Conservation (phyloP, 352 stramenopile genomes). For the Pythium guiyangense region DNA sequence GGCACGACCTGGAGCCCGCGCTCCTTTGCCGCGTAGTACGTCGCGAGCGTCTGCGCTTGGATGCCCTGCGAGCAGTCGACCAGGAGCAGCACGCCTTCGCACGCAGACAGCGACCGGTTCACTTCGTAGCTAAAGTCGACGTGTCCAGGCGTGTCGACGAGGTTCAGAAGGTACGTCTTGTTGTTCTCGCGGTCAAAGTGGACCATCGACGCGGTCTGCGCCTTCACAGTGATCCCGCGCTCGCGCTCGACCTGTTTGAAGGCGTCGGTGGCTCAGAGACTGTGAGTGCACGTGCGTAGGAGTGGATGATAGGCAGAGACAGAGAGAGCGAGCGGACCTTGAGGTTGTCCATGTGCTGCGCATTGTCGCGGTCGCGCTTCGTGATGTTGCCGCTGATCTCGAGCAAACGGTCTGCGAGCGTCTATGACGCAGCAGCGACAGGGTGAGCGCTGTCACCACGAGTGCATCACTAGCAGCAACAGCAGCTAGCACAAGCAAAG, state of each 20-base stretch:
- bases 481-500: neutral
- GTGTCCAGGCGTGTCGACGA: constrained; percentile 97
- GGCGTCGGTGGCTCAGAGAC: neutral
- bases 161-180: constrained; percentile 93
- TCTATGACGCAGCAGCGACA: constrained; percentile 26
- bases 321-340: constrained; percentile 22
- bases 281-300: neutral
- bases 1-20: constrained; percentile 95
- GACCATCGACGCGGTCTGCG: constrained; percentile 96
- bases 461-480: neutral
- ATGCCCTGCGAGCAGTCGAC: constrained; percentile 97
- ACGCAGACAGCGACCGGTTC: constrained; percentile 92
- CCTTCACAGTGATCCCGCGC: constrained; percentile 99
- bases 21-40: constrained; percentile 95
- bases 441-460: neutral
- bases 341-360: constrained; percentile 91
- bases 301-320: neutral
- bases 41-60: constrained; percentile 97
- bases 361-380: constrained; percentile 75
- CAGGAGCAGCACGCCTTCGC: constrained; percentile 97
- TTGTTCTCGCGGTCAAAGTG: constrained; percentile 61
- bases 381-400: constrained; percentile 89
- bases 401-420: constrained; percentile 87
- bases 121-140: constrained; percentile 99
- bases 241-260: constrained; percentile 91